Evolutionary conservation across 2,329 filamentous ascomycete genomes (phyloP), one percentile per base, ranked within the genome.

Genomic region (Metarhizium rileyi): DNA sequence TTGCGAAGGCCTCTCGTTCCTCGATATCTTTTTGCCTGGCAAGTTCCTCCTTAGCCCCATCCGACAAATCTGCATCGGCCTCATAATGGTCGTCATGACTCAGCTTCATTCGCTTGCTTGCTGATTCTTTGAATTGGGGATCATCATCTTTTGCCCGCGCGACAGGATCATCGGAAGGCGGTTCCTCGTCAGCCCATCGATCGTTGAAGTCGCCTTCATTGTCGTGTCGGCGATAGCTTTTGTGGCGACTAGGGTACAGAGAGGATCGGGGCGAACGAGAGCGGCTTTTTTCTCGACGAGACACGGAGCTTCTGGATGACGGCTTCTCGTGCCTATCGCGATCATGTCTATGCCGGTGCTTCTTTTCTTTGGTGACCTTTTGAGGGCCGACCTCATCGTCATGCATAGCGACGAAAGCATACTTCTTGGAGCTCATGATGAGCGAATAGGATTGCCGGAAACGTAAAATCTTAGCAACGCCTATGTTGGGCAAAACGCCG

Each of bases 1-100:
- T 83, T n/a, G 87, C 80, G 56, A 94, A 90, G 18, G 86, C 87
- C 52, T 90, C 85, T 38, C 86, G 77, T 62, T 94, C 89, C 54
- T 79, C 80, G 20, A 84, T 75, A 62, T 94, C 88, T 51, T 76
- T 77, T 58, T 81, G 69, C 43, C 81, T 72, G 38, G 78, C 78
- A 33, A 72, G 66, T 56, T 86, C 81, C 47, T 74, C 72, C 48
- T 69, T 73, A 2, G 76, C 74, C 16, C 78, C 77, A 14, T 86
- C 81, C 20, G 83, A 83, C 22, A 84, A 61, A 22, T 50, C 46
- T 3, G n/a, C 33, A 5, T 45, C 38, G 20, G 80, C 77, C 48
- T 56, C 67, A 55, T 66, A 54, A 55, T 57, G 58, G 0, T 76
- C 74, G 47, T 81, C 74, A 44, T 86, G 82, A 46, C 66, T 73